A percentile compares a stretch with the other conserved stretches of the same genome.
Evolutionary conservation across 257 asterid species (phyloP).

Genomic region (Ehretia macrophylla): DNA sequence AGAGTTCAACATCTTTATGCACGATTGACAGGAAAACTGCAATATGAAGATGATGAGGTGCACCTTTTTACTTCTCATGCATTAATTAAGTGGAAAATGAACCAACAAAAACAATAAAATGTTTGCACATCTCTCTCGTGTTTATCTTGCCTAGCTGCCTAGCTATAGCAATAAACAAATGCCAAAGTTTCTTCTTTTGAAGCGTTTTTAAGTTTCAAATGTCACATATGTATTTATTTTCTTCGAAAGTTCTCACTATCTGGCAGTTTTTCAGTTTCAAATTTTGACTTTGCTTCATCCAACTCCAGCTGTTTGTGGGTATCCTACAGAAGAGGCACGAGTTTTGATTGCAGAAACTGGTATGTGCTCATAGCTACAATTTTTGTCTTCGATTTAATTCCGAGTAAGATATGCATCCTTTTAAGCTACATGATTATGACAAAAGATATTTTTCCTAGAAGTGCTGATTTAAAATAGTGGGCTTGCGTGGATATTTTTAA

Average conservation of each 20-base stretch:
- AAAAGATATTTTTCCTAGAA: too few species aligned
- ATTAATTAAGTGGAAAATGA: not conserved
- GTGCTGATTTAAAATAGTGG: too few species aligned
- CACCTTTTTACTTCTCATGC: constrained; percentile 6
- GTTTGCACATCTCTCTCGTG: not conserved
- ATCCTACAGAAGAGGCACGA: constrained; percentile 86
- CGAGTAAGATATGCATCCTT: not conserved
- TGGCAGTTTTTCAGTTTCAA: constrained; percentile 57
- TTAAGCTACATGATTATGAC: too few species aligned
- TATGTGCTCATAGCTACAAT: constrained; percentile 20
- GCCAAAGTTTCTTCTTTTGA: not conserved
- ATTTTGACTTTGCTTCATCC: constrained; percentile 91
- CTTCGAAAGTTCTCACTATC: constrained; percentile 9
- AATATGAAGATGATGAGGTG: constrained; percentile 86
- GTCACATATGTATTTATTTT: not conserved
- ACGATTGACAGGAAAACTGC: constrained; percentile 60
- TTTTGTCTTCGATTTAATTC: constrained; percentile 1
- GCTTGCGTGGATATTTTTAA: too few species aligned
- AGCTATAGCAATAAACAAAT: too few species aligned
- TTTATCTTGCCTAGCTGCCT: too few species aligned
- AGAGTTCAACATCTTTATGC: constrained; percentile 96
- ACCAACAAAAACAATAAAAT: too few species aligned
- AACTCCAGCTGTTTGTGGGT: constrained; percentile 98
- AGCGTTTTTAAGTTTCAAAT: not conserved
- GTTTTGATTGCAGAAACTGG: constrained; percentile 74